phyloP scores from a whole-genome alignment of 1,284 basidiomycete species.

The Schizopora paradoxa region DNA sequence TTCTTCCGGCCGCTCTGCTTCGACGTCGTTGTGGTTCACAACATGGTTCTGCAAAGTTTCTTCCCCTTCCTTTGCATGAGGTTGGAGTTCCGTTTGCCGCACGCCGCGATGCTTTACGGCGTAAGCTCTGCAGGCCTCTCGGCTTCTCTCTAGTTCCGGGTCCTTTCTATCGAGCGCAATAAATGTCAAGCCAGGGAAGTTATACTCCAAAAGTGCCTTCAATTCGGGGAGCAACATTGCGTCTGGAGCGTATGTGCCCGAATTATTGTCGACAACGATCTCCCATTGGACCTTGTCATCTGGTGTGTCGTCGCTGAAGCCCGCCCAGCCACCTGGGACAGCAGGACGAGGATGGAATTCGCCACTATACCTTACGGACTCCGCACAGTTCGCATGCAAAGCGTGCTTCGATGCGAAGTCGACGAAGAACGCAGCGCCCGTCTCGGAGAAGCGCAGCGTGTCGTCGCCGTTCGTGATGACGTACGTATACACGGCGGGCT shows the following conservation, averaged over 20 bases:
- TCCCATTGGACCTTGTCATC: slow-evolving; percentile 63
- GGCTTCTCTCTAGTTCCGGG: slow-evolving; percentile 49
- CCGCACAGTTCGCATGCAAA: slow-evolving; percentile 37
- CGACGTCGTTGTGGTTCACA: slow-evolving; percentile 14
- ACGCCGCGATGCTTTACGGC: slow-evolving; percentile 53
- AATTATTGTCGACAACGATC: slow-evolving; percentile 72
- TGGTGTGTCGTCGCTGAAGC: slow-evolving; percentile 46
- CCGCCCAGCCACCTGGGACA: slow-evolving; percentile 52
- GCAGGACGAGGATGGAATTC: slow-evolving; percentile 73
- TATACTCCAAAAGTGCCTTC: slow-evolving; percentile 54
- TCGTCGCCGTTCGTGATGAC: slow-evolving; percentile 66
- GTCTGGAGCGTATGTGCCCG: slow-evolving; percentile 70
- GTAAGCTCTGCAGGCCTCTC: slow-evolving; percentile 60
- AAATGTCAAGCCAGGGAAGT: slow-evolving; percentile 62
- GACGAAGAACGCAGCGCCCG: slow-evolving; percentile 74
- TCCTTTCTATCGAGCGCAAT: slow-evolving; percentile 54
- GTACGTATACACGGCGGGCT: slow-evolving; percentile 76
- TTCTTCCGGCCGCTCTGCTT: slow-evolving; percentile 16
- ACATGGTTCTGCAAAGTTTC: slow-evolving; percentile 37
- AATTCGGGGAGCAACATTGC: slow-evolving; percentile 48
- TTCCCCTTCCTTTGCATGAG: slow-evolving; percentile 49
- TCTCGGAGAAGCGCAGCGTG: slow-evolving; percentile 72
- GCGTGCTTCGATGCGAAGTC: slow-evolving; percentile 72
- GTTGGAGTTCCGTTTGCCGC: slow-evolving; percentile 52
- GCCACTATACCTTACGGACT: slow-evolving; percentile 59